Conservation (phyloP, 371 early-diverging fungal genomes). For the Capillidium heterosporum region DNA sequence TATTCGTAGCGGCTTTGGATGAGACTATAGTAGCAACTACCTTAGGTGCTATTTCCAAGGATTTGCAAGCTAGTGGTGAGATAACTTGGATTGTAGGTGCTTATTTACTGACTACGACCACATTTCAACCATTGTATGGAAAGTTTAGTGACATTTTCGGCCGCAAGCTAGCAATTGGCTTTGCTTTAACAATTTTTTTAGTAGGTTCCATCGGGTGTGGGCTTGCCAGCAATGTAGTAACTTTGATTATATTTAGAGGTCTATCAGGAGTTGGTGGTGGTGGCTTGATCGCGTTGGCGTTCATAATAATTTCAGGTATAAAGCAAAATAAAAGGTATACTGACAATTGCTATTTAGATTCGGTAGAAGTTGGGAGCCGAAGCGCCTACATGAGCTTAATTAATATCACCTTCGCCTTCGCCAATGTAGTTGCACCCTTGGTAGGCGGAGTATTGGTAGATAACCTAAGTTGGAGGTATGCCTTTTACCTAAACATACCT, state of each 20-base stretch:
- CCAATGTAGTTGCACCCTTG: conserved; percentile 13
- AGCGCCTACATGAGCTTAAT: conserved; percentile 38
- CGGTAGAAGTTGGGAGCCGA: conserved; percentile 33
- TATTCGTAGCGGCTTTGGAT: no score
- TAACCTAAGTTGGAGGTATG: conserved; percentile 1
- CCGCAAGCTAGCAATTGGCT: conserved; percentile 28
- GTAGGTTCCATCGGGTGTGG: conserved; percentile 41
- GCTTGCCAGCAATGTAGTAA: conserved; percentile 24
- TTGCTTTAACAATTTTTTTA: conserved; percentile 31
- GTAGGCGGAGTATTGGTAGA: conserved; percentile 4
- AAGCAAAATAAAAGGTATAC: no score
- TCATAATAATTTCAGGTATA: conserved; percentile 54
- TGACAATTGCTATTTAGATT: no score
- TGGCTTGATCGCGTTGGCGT: conserved; percentile 39
- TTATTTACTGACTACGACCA: background rate
- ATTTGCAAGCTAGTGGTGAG: background rate
- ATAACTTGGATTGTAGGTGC: background rate
- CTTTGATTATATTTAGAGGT: conserved; percentile 41
- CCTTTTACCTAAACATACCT: conserved; percentile 34
- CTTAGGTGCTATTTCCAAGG: background rate
- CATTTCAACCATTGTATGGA: no score
- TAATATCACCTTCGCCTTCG: conserved; percentile 44
- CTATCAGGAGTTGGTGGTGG: conserved; percentile 43
- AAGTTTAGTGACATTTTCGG: conserved; percentile 39
- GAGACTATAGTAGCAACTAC: background rate